phyloP scores from a whole-genome alignment of 176 grass and related monocot genomes.

The Rhipidocladum racemiflorum region DNA sequence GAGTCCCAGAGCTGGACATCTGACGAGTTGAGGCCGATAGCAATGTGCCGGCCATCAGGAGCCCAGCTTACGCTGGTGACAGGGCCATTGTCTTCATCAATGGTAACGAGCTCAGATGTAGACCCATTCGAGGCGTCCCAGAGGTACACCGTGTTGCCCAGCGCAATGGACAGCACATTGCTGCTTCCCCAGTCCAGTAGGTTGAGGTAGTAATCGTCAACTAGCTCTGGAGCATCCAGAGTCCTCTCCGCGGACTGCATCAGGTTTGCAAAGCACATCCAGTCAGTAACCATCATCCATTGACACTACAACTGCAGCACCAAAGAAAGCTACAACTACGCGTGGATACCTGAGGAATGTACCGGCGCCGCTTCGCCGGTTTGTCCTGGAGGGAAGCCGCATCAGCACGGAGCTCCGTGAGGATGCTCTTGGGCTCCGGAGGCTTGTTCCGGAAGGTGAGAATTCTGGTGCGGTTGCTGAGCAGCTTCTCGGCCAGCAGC shows the following conservation, averaged over 20 bases:
- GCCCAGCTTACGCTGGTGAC: conserved; percentile 72
- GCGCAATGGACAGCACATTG: conserved; percentile 64
- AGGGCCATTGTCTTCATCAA: conserved; percentile 57
- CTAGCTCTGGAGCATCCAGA: conserved; percentile 62
- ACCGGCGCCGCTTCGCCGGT: conserved; percentile 48
- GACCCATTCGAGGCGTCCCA: conserved; percentile 60
- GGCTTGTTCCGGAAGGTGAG: conserved; percentile 69
- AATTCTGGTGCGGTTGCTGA: conserved; percentile 63
- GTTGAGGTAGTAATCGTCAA: conserved; percentile 76
- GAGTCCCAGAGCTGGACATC: conserved; percentile 72
- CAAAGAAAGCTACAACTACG: background rate
- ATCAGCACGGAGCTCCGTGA: conserved; percentile 24
- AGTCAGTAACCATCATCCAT: conserved; percentile 13
- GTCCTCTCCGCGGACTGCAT: conserved; percentile 63
- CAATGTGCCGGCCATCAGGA: conserved; percentile 55
- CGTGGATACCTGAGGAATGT: conserved; percentile 48
- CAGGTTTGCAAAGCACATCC: background rate
- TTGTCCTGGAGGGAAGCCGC: conserved; percentile 34
- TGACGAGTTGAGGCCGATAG: conserved; percentile 61
- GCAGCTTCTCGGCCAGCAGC: conserved; percentile 67
- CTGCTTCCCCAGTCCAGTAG: conserved; percentile 67
- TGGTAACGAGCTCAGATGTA: conserved; percentile 58
- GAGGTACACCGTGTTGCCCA: conserved; percentile 57
- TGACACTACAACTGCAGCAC: background rate
- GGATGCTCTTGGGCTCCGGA: conserved; percentile 41